Conservation (phyloP, 331 rosid genomes). For the Rhamnella rubrinervis region DNA sequence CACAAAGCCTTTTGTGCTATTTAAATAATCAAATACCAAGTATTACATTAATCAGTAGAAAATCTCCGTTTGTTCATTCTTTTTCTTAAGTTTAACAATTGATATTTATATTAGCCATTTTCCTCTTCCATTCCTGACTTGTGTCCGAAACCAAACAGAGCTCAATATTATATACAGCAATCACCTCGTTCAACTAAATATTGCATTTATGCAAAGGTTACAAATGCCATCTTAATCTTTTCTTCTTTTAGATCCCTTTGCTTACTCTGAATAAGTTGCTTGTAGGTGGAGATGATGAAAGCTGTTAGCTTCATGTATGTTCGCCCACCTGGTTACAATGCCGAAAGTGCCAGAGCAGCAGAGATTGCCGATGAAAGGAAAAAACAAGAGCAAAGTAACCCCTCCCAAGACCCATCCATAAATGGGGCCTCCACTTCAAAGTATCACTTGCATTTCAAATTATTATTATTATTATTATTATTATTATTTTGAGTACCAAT, state of each 20-base stretch:
- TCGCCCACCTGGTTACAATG: conserved; percentile 93
- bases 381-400: conserved; percentile 41
- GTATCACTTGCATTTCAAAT: conserved; percentile 24
- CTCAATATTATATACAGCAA: background rate
- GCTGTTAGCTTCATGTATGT: conserved; percentile 99
- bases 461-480: background rate
- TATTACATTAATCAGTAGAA: no score
- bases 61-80: no score
- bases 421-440: conserved; percentile 39
- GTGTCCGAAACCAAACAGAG: background rate
- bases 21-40: background rate
- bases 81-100: no score
- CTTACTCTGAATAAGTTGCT: background rate
- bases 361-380: conserved; percentile 73
- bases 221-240: background rate
- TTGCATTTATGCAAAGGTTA: no score
- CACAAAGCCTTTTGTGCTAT: background rate
- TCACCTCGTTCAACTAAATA: no score
- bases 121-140: no score
- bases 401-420: conserved; percentile 20
- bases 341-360: conserved; percentile 94
- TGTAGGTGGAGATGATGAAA: conserved; percentile 85
- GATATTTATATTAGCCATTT: no score
- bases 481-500: background rate
- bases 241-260: background rate